Evolutionary conservation across 2,329 filamentous ascomycete genomes (phyloP).

Genomic region (Aureobasidium pullulans): DNA sequence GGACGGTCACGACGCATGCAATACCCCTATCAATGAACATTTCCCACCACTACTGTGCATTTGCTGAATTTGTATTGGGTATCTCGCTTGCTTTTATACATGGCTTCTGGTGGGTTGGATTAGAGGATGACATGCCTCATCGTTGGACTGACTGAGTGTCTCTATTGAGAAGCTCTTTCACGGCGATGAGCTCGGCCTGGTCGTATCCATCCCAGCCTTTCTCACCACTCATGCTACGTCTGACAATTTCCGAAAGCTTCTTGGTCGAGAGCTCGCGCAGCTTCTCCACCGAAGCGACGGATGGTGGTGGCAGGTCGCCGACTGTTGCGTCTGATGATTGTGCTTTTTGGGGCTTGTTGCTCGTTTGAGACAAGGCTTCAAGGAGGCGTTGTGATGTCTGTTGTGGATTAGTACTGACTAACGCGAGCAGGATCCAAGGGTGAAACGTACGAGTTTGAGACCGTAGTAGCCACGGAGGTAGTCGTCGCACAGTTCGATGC

Average conservation of each 20-base stretch:
- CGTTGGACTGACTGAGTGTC: conserved; percentile 34
- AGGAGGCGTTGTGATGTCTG: conserved; percentile 22
- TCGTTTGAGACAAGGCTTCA: conserved; percentile 17
- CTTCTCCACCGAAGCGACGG: conserved; percentile 53
- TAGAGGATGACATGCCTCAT: conserved; percentile 14
- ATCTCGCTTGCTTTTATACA: conserved; percentile 7
- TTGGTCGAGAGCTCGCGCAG: conserved; percentile 65
- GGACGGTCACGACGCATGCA: conserved; percentile 7
- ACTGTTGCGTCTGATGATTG: conserved; percentile 25
- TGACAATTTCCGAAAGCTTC: conserved; percentile 70
- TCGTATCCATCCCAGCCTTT: conserved; percentile 67
- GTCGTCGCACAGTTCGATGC: conserved; percentile 86
- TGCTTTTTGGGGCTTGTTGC: conserved; percentile 20
- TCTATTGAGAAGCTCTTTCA: conserved; percentile 57
- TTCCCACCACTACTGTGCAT: not conserved
- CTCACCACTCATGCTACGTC: conserved; percentile 53
- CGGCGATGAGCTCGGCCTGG: conserved; percentile 62
- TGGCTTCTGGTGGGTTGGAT: not conserved
- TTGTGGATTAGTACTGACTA: not conserved
- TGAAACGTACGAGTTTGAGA: conserved; percentile 52
- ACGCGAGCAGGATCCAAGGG: not conserved
- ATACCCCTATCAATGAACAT: conserved; percentile 6
- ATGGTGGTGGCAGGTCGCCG: conserved; percentile 45
- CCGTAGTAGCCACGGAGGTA: conserved; percentile 92
- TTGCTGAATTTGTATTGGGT: not conserved